Conservation (phyloP, 345 rosid genomes). For the Angophora floribunda region DNA sequence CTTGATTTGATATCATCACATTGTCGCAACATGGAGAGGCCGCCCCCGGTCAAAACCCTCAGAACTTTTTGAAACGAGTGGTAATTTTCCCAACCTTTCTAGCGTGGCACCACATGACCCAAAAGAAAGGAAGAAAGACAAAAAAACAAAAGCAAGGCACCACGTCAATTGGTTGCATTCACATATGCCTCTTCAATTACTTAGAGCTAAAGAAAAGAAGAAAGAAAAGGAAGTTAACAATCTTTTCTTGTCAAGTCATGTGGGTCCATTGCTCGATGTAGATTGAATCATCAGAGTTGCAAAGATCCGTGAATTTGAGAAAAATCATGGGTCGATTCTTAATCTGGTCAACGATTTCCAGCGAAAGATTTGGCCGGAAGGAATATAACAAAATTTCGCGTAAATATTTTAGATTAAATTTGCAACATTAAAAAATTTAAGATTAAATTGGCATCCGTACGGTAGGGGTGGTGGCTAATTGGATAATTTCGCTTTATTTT, state of each 20-base stretch:
- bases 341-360: no score
- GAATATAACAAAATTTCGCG: accelerated
- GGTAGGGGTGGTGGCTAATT: not conserved
- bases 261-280: not conserved
- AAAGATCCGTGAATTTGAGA: accelerated
- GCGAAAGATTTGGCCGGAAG: not conserved
- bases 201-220: not conserved
- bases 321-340: not conserved
- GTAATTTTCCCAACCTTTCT: not conserved
- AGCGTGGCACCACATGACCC: not conserved
- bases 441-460: not conserved
- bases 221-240: not conserved
- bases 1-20: not conserved
- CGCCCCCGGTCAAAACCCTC: not conserved
- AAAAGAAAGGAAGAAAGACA: no score
- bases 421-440: accelerated
- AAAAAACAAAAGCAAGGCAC: not conserved
- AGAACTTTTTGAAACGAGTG: not conserved
- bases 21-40: not conserved
- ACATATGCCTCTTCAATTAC: not conserved
- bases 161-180: not conserved
- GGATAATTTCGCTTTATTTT: not conserved
- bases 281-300: not conserved
- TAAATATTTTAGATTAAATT: not conserved
- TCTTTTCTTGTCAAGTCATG: not conserved